A percentile compares a stretch with the other conserved stretches of the same genome.
phyloP scores from a whole-genome alignment of 2,329 filamentous ascomycete genomes.

The Phoma sp. region DNA sequence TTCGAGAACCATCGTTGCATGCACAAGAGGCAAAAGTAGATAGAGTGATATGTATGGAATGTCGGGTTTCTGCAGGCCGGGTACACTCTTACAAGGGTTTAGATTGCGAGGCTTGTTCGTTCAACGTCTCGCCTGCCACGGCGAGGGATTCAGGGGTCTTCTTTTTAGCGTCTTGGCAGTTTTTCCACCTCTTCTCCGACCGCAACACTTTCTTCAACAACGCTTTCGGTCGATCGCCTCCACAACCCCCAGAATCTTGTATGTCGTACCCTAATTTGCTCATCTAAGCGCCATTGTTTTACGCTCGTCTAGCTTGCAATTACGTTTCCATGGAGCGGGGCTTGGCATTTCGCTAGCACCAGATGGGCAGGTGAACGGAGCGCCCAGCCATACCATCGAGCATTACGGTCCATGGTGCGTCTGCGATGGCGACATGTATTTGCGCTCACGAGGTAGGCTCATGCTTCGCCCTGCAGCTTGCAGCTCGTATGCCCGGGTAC shows the following conservation, averaged over 20 bases:
- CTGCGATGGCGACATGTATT: constrained; percentile 6
- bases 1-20: neutral
- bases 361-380: constrained; percentile 23
- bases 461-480: constrained; percentile 14
- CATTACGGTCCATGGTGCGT: constrained; percentile 8
- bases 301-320: neutral
- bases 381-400: constrained; percentile 22
- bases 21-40: neutral
- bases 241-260: neutral
- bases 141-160: neutral
- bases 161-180: constrained; percentile 3
- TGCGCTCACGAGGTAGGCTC: constrained; percentile 4
- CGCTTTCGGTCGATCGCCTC: neutral
- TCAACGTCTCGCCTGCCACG: constrained; percentile 8
- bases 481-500: constrained; percentile 22
- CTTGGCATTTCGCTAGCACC: constrained; percentile 6
- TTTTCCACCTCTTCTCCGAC: neutral
- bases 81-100: neutral
- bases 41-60: neutral
- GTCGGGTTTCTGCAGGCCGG: neutral
- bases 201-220: neutral
- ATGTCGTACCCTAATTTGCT: constrained; percentile 6
- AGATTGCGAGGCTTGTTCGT: constrained; percentile 9
- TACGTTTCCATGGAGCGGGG: constrained; percentile 2
- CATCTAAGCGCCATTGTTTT: constrained; percentile 5